Conservation (phyloP, 768 basidiomycete species). For the Mycena pura region DNA sequence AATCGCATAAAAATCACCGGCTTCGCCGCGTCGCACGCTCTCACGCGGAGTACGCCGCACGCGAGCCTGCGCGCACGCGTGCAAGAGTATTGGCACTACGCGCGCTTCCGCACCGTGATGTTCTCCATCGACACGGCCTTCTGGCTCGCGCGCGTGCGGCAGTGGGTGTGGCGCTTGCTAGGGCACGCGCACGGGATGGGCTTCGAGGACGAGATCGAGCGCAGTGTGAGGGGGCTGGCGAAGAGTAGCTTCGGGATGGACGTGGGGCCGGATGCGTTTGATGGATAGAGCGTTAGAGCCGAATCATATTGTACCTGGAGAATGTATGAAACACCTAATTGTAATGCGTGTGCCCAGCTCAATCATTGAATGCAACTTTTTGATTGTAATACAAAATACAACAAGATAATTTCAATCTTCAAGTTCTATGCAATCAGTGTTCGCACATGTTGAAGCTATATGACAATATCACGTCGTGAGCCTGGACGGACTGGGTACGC, state of each 20-base stretch:
- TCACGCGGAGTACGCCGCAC: slow-evolving; percentile 48
- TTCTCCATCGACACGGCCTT: slow-evolving; percentile 76
- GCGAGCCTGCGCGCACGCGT: slow-evolving; percentile 50
- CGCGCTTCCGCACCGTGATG: slow-evolving; percentile 70
- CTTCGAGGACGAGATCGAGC: slow-evolving; percentile 87
- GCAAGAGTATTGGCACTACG: slow-evolving; percentile 61
- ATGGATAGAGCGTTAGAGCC: slow-evolving; percentile 39
- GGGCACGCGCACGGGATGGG: slow-evolving; percentile 53
- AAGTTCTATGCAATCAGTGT: slow-evolving; percentile 5
- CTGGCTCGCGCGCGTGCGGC: slow-evolving; percentile 61
- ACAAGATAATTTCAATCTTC: too few relatives aligned
- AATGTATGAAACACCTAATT: neutral
- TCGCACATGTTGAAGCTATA: slow-evolving; percentile 23
- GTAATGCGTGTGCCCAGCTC: neutral
- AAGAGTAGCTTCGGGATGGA: slow-evolving; percentile 82
- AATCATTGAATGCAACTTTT: too few relatives aligned
- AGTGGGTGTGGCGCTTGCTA: slow-evolving; percentile 51
- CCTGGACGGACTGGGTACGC: slow-evolving; percentile 6
- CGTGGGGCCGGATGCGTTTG: slow-evolving; percentile 62
- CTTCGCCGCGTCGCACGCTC: slow-evolving; percentile 77
- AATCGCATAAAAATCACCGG: slow-evolving; percentile 92
- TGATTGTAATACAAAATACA: too few relatives aligned
- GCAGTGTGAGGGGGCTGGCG: slow-evolving; percentile 75
- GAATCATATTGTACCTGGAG: neutral
- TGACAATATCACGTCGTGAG: neutral